A percentile compares a stretch with the other conserved stretches of the same genome.
These are phyloP conservation scores for Salvia hispanica DNA, from an alignment of 257 asterid genomes.

Conservation along the genomic window DNA sequence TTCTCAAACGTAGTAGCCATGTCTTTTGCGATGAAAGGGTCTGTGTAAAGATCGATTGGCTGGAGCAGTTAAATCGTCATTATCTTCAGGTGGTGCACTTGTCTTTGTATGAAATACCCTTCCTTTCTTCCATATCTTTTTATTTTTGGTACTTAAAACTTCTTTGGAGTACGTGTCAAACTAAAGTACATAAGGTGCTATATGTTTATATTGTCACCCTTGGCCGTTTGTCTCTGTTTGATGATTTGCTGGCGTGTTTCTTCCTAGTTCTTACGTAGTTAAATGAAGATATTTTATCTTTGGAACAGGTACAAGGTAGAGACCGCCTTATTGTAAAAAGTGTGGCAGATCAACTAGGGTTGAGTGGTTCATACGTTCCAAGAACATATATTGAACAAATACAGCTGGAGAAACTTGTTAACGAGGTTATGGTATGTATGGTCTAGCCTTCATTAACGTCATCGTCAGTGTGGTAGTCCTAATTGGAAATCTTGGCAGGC, in stretches of 20 bases:
- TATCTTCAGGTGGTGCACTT: slow-evolving; percentile 73
- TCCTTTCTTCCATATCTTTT: not conserved
- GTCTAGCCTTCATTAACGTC: slow-evolving; percentile 15
- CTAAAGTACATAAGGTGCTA: too few species aligned
- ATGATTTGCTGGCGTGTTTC: not conserved
- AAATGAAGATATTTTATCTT: slow-evolving; percentile 24
- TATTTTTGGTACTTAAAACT: too few species aligned
- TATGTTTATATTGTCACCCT: not conserved
- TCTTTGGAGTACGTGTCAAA: too few species aligned
- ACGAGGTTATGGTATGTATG: slow-evolving; percentile 86
- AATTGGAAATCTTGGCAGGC: slow-evolving; percentile 59
- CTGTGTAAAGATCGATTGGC: slow-evolving; percentile 93
- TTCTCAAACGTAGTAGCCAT: slow-evolving; percentile 94
- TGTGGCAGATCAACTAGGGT: slow-evolving; percentile 79
- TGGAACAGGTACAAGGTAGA: slow-evolving; percentile 85
- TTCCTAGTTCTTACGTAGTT: slow-evolving; percentile 2
- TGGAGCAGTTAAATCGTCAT: slow-evolving; percentile 87
- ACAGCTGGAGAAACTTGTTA: slow-evolving; percentile 92
- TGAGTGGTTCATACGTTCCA: slow-evolving; percentile 87
- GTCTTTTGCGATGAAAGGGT: slow-evolving; percentile 77
- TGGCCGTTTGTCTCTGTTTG: slow-evolving; percentile 10
- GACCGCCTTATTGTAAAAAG: slow-evolving; percentile 67
- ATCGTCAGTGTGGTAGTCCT: slow-evolving; percentile 28
- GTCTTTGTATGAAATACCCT: not conserved
- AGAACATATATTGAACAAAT: slow-evolving; percentile 96